Conservation (phyloP, 306 rosid species). For the Potentilla sterilis region DNA sequence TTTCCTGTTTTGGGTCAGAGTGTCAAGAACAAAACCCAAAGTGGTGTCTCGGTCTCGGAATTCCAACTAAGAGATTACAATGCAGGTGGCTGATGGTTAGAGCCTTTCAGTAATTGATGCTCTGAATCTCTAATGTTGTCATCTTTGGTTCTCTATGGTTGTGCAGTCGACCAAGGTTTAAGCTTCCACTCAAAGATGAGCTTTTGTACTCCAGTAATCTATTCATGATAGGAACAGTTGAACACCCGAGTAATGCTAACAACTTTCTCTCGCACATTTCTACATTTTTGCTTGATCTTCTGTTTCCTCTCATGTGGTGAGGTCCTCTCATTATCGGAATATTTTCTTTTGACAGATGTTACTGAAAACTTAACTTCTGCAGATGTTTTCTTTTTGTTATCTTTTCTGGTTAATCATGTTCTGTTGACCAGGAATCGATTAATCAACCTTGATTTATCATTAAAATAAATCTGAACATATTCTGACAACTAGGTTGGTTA, state of each 20-base stretch:
- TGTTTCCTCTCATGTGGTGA: too few relatives aligned
- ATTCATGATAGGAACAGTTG: not conserved
- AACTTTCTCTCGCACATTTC: too few relatives aligned
- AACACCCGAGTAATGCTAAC: too few relatives aligned
- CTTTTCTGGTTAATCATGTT: not conserved
- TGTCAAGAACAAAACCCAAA: not conserved
- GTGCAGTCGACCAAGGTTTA: not conserved
- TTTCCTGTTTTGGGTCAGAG: not conserved
- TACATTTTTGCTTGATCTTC: too few relatives aligned
- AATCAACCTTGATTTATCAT: not conserved
- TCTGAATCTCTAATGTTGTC: not conserved
- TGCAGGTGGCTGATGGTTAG: not conserved
- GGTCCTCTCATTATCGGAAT: too few relatives aligned
- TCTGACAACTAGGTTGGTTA: conserved; percentile 6
- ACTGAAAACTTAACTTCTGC: not conserved
- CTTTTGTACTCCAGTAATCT: not conserved
- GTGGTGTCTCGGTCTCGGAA: not conserved
- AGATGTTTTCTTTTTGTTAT: not conserved
- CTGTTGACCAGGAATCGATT: not conserved
- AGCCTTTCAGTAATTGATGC: not conserved
- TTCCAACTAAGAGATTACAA: not conserved
- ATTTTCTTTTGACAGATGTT: not conserved
- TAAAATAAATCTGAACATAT: not conserved
- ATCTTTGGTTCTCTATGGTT: not conserved
- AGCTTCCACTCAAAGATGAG: not conserved